phyloP scores from a whole-genome alignment of 164 flowering plant genomes.

The Piper longum region DNA sequence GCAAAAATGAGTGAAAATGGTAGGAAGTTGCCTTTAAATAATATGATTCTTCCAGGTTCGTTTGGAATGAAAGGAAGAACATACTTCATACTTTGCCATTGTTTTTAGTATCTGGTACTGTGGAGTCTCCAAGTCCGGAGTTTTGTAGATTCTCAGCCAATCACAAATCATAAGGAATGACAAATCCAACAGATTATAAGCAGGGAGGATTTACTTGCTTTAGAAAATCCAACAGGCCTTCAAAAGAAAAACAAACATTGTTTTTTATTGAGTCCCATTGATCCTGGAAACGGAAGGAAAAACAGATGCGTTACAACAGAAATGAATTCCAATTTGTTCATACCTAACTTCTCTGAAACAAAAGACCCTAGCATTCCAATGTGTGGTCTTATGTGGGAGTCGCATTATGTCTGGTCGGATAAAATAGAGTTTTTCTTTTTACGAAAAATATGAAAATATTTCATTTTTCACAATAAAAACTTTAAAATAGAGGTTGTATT shows the following conservation, averaged over 20 bases:
- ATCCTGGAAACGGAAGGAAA: constrained; percentile 28
- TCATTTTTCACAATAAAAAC: too few relatives aligned
- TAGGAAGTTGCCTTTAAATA: too few relatives aligned
- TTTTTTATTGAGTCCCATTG: constrained; percentile 73
- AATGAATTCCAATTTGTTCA: too few relatives aligned
- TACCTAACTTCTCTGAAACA: too few relatives aligned
- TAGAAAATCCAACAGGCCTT: constrained; percentile 67
- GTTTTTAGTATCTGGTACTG: constrained; percentile 65
- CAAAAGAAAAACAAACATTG: constrained; percentile 73
- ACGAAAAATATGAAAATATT: too few relatives aligned
- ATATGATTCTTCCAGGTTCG: neutral
- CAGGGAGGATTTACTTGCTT: constrained; percentile 42
- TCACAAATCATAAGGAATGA: constrained; percentile 4
- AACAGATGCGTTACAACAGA: neutral
- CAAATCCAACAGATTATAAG: neutral
- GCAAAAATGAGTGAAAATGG: too few relatives aligned
- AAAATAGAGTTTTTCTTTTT: too few relatives aligned
- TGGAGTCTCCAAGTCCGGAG: constrained; percentile 80
- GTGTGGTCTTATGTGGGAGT: too few relatives aligned
- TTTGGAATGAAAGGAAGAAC: neutral
- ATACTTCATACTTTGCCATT: constrained; percentile 73
- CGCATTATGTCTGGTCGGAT: too few relatives aligned
- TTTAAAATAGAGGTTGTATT: too few relatives aligned
- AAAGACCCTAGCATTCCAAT: neutral
- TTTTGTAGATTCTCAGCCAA: constrained; percentile 71